phyloP scores from a whole-genome alignment of 2,329 filamentous ascomycete genomes.

The Alternaria novae-zelandiae region DNA sequence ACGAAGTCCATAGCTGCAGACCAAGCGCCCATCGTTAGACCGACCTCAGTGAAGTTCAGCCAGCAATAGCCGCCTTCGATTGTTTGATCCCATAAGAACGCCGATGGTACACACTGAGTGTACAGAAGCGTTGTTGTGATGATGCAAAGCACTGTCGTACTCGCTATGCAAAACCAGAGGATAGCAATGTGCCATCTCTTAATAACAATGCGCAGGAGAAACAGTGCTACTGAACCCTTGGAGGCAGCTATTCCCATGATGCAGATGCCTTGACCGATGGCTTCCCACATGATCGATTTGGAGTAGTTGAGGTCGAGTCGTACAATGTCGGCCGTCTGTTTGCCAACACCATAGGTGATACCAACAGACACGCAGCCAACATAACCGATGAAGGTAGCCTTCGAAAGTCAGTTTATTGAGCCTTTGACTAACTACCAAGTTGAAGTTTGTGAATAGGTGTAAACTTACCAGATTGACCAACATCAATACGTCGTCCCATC shows the following conservation, averaged over 20 bases:
- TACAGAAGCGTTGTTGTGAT: slow-evolving; percentile 37
- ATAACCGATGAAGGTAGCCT: slow-evolving; percentile 37
- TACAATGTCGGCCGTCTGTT: slow-evolving; percentile 27
- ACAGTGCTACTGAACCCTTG: slow-evolving; percentile 40
- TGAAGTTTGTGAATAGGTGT: background rate
- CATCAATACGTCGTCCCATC: slow-evolving; percentile 41
- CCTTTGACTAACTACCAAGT: background rate
- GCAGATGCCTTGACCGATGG: slow-evolving; percentile 39
- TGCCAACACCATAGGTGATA: slow-evolving; percentile 36
- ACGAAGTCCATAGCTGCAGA: slow-evolving; percentile 45
- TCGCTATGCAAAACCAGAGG: slow-evolving; percentile 40
- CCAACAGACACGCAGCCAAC: slow-evolving; percentile 33
- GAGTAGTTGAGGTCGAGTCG: slow-evolving; percentile 29
- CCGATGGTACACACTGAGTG: slow-evolving; percentile 34
- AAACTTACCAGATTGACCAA: slow-evolving; percentile 32
- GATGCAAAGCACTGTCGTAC: slow-evolving; percentile 32
- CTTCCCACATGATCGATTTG: slow-evolving; percentile 42
- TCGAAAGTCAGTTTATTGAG: background rate
- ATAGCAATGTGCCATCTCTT: slow-evolving; percentile 35
- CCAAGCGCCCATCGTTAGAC: slow-evolving; percentile 41
- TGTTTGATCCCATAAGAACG: slow-evolving; percentile 36
- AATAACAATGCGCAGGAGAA: slow-evolving; percentile 40
- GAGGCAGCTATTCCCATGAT: slow-evolving; percentile 41
- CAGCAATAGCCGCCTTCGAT: slow-evolving; percentile 34
- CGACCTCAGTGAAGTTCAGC: slow-evolving; percentile 36